Conservation (phyloP, 2,329 filamentous ascomycete species). For the Fusarium coffeatum region DNA sequence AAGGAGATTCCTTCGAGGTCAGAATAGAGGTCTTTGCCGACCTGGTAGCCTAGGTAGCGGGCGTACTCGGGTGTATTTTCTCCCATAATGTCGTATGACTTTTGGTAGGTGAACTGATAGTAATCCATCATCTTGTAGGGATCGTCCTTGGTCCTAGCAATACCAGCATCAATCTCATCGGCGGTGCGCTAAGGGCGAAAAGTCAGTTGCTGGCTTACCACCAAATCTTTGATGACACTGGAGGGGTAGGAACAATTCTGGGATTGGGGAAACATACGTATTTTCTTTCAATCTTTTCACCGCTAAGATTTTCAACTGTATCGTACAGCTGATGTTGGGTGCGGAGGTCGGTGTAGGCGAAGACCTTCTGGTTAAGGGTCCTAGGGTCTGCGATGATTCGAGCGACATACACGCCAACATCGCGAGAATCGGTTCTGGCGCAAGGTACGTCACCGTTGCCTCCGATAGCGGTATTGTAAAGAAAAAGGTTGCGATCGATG, state of each 20-base stretch:
- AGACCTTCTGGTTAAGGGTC: slow-evolving; percentile 64
- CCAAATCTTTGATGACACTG: too few species aligned
- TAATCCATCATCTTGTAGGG: neutral
- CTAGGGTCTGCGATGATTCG: slow-evolving; percentile 62
- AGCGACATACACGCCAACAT: slow-evolving; percentile 55
- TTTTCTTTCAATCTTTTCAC: slow-evolving; percentile 53
- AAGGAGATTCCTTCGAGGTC: neutral
- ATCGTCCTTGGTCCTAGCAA: neutral
- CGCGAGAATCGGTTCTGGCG: neutral
- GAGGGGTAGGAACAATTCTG: neutral
- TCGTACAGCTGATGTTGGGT: slow-evolving; percentile 60
- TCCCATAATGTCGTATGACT: neutral
- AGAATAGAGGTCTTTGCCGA: neutral
- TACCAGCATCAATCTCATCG: neutral
- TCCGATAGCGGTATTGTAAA: neutral
- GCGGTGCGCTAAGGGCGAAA: neutral
- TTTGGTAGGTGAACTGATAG: neutral
- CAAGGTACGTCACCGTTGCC: neutral
- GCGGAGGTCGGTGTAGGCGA: slow-evolving; percentile 59
- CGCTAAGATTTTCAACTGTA: slow-evolving; percentile 59
- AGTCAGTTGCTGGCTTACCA: neutral
- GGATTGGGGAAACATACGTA: neutral
- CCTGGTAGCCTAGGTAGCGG: neutral
- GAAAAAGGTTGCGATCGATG: neutral
- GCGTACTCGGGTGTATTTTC: neutral